Conservation (phyloP, 2,329 filamentous ascomycete species). For the Colletotrichum navitas region DNA sequence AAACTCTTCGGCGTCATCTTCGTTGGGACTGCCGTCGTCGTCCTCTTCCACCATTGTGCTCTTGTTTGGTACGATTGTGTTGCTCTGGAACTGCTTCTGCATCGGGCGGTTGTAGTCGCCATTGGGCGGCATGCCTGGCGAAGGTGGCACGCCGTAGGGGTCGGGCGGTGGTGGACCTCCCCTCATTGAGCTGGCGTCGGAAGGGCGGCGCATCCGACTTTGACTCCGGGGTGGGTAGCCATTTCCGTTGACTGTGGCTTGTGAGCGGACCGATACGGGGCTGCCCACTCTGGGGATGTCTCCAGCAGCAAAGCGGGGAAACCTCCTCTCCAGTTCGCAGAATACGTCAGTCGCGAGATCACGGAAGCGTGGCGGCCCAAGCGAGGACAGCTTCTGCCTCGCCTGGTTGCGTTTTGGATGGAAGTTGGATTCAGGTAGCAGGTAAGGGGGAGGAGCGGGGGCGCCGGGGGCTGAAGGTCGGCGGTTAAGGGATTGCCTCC, state of each 20-base stretch:
- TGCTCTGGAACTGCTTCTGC: conserved; percentile 92
- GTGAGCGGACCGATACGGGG: conserved; percentile 73
- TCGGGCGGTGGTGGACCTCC: conserved; percentile 57
- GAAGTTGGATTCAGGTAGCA: conserved; percentile 88
- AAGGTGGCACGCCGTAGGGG: conserved; percentile 69
- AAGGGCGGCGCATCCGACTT: conserved; percentile 68
- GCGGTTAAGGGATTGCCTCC: conserved; percentile 79
- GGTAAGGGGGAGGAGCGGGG: conserved; percentile 74
- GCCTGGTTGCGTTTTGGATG: conserved; percentile 98
- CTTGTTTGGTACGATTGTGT: conserved; percentile 97
- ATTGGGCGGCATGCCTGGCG: conserved; percentile 65
- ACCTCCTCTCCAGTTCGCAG: conserved; percentile 91
- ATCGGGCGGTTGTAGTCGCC: conserved; percentile 81
- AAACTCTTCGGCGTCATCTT: conserved; percentile 73
- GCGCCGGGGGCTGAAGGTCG: conserved; percentile 65
- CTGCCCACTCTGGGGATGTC: conserved; percentile 79
- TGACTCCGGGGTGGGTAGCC: conserved; percentile 64
- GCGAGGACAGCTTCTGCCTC: conserved; percentile 91
- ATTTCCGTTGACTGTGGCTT: conserved; percentile 69
- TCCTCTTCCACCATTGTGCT: conserved; percentile 98
- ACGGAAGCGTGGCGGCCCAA: conserved; percentile 87
- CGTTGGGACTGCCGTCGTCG: conserved; percentile 74
- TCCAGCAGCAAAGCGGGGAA: conserved; percentile 80
- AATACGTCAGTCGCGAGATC: conserved; percentile 97
- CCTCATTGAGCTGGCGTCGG: conserved; percentile 72